Base-by-base conservation (phyloP, 2,329 filamentous ascomycete species). In the Fusarium pseudograminearum region DNA sequence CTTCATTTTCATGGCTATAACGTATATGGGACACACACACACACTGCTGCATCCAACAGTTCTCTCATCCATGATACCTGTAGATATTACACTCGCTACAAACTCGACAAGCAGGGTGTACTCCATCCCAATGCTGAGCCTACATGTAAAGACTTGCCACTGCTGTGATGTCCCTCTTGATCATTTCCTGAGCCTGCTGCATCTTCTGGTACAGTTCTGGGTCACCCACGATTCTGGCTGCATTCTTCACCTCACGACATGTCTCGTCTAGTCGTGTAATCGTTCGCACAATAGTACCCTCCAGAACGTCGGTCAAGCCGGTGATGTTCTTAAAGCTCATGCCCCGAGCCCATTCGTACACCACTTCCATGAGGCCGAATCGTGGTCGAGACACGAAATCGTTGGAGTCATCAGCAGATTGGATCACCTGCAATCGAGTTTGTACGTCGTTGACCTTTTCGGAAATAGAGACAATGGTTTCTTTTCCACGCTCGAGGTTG, bases 261-360 rank as follows among this genome's bases (percentile, higher is more conserved):
- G 94, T 97, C 85, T 99, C 96, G 76, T 99, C 96, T 61, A 99
- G 83, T 28, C 96, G 85, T 42, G 94, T 97, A 73, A 99, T 98
- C 4, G 96, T 95, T 54, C 96, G 86, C 48, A 99, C 96, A 81
- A 99, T 98, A 1, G 96, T 98, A 2, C 96, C 96, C 80, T 99
- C 96, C 75, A 98, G 89, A 60, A 99, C 94, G 78, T 98, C 95
- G 10, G 96, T 99, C 77, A 99, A 82, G 71, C 95, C 92, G 0
- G 95, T 98, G 72, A 99, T 99, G 70, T 96, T 95, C 81, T 97
- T 97, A 85, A 99, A 99, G 54, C 93, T 95, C 93, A 98, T 98
- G 28, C 96, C 96, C 51, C 93, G 86, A 12, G 96, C 96, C 96
- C 96, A 99, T 80, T 99, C 96, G 78, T 98, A 98, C 34, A 99